These are phyloP conservation scores for Chlorella sp. DNA, from an alignment of 139 green algal species.

Conservation along the genomic window DNA sequence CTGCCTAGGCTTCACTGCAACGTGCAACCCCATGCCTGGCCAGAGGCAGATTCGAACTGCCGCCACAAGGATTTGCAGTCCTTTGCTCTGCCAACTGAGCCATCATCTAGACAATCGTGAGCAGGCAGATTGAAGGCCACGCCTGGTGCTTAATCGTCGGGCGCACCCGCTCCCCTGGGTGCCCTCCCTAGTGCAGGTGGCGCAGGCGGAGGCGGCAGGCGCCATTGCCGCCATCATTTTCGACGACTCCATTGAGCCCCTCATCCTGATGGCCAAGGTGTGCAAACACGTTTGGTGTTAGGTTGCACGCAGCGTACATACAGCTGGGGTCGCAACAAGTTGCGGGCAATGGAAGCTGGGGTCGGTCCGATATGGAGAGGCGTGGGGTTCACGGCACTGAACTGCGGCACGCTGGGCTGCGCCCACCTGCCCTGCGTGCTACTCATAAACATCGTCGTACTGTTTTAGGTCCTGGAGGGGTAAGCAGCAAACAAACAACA, in stretches of 20 bases:
- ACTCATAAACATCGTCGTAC: slow-evolving; percentile 76
- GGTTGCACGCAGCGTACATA: too few relatives aligned
- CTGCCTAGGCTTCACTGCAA: too few relatives aligned
- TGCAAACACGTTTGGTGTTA: background rate
- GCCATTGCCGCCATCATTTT: slow-evolving; percentile 82
- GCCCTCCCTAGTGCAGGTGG: slow-evolving; percentile 57
- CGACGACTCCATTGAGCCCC: slow-evolving; percentile 70
- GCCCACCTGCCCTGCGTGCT: slow-evolving; percentile 1
- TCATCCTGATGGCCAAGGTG: slow-evolving; percentile 87
- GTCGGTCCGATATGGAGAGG: too few relatives aligned
- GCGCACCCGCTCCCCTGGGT: background rate
- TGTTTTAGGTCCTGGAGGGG: slow-evolving; percentile 69
- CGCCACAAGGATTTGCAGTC: too few relatives aligned
- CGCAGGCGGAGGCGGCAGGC: slow-evolving; percentile 72
- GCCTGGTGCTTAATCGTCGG: background rate
- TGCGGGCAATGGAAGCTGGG: too few relatives aligned
- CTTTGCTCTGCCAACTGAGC: too few relatives aligned
- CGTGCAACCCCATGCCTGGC: too few relatives aligned
- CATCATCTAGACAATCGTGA: too few relatives aligned
- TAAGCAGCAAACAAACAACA: slow-evolving; percentile 65
- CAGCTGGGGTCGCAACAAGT: too few relatives aligned
- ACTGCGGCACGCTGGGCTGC: background rate
- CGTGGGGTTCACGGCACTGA: background rate
- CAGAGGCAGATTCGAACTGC: too few relatives aligned
- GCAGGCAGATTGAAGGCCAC: background rate